Conservation (phyloP, 2,329 filamentous ascomycete genomes). For the Calonectria montana region DNA sequence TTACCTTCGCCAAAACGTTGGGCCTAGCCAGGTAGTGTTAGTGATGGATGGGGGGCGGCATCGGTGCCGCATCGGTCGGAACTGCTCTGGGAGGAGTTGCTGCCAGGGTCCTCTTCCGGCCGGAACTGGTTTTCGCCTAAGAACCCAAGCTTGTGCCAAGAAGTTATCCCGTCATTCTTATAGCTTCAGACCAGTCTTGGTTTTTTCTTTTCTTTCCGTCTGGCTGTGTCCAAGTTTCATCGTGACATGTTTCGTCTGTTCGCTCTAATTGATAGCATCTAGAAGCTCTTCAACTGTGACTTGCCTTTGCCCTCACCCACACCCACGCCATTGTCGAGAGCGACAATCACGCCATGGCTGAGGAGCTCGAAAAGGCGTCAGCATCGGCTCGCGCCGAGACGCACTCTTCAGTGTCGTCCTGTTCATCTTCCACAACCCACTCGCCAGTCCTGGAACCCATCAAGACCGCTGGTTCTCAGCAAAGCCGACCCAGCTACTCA, state of each 20-base stretch:
- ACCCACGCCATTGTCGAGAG: neutral
- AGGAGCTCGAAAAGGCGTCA: constrained; percentile 35
- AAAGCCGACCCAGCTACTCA: constrained; percentile 28
- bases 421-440: constrained; percentile 6
- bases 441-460: constrained; percentile 42
- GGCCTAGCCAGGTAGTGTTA: neutral
- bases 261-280: neutral
- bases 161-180: constrained; percentile 1
- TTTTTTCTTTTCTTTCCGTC: neutral
- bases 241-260: constrained; percentile 23
- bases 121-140: constrained; percentile 6
- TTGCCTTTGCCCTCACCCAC: neutral
- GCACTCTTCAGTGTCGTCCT: constrained; percentile 29
- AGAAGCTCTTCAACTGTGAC: constrained; percentile 1
- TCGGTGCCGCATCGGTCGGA: constrained; percentile 38
- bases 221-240: neutral
- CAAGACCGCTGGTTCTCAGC: constrained; percentile 37
- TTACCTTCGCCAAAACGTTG: neutral
- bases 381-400: constrained; percentile 27
- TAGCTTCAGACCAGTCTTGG: neutral
- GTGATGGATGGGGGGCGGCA: constrained; percentile 20
- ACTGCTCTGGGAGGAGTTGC: constrained; percentile 8
- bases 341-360: constrained; percentile 26
- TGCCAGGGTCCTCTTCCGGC: constrained; percentile 10
- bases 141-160: constrained; percentile 9